Evolutionary conservation across 2,329 filamentous ascomycete species (phyloP), one percentile per base, ranked within the genome.

Genomic region (Cercospora zeae-maydis): DNA sequence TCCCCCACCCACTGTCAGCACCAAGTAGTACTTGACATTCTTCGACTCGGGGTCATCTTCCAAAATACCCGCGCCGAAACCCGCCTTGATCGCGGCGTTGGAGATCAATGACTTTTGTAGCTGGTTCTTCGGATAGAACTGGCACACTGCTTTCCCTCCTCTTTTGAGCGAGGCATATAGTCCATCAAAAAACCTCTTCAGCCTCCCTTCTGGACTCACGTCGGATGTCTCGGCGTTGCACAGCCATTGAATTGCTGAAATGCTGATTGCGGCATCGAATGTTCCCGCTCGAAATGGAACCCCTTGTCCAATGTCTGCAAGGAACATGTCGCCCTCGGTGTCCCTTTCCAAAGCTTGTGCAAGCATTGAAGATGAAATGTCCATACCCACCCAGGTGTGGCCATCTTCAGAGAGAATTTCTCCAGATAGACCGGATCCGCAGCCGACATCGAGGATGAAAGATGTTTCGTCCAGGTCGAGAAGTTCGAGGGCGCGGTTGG

Each of bases 111-210:
- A 87, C 73, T 93, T 86, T 79, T 99, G 95, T 66, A 86, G 83
- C 70, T 96, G 90, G 75, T 99, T 98, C 79, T 96, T 96, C 2
- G 95, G 95, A 76, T 99, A 99, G 77, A 99, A 99, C 74, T 99
- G 95, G 75, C 93, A 96, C 13, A 98, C 93, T 0, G 95, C 95
- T 37, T 92, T 84, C 1, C 92, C 95, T 5, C 95, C 95, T 19
- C 95, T 83, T 67, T 88, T 86, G 66, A 99, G 79, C 64, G 87
- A 88, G 0, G 92, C 90, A 77, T 98, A 99, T 1, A 99, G 78
- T 0, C 92, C 92, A 72, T 96, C 92, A 77, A 99, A 99, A 75
- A 99, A 99, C 49, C 93, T 83, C 4, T 86, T 84, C 27, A 99
- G 78, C 5, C 95, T 82, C 0, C 90, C 91, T 30, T 89, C 85